Evolutionary conservation across 768 basidiomycete genomes (phyloP), one percentile per base, ranked within the genome.

Genomic region (Auriscalpium vulgare): DNA sequence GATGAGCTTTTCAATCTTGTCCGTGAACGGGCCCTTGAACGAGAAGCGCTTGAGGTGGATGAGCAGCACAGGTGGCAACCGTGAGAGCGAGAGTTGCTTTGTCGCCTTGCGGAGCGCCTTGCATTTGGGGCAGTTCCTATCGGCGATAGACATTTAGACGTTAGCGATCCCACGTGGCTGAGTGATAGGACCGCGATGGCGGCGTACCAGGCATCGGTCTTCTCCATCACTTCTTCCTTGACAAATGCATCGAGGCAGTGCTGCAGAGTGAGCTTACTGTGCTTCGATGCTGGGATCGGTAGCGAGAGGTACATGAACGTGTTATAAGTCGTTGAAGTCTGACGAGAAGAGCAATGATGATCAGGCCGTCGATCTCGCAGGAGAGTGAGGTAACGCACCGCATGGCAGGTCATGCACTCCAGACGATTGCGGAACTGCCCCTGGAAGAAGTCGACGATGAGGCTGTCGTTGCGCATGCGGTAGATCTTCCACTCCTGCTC

Each of bases 251-350:
- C 88, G 58, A 99, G 75, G 69, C 95, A 95, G 29, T 83, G 80
- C 56, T 86, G 78, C 46, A 99, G 74, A 1, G 85, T 77, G 23
- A 91, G 82, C 63, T 81, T 85, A 21, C 69, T 68, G 4, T 78
- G 75, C 55, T 79, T 79, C 29, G 77, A 74, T 17, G 80, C 73
- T 1, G 95, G 94, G 50, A 99, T 85, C 1, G 95, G 95, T 49
- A 99, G 68, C 51, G 92, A 87, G 52, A 99, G 78, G 59, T 94
- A 95, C 77, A 97, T 98, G 71, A 98, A 98, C 8, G 89, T 80
- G 67, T 97, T 97, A 64, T 95, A 98, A 5, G 95, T 97, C 29
- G 94, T 98, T 34, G 95, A 97, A 5, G 95, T 97, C 94, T 97
- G 62, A 29, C 29, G 29, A 29, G 29, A 29, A 29, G 29, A 29